Base-by-base conservation (phyloP, 2,329 filamentous ascomycete species). In the Metarhizium anisopliae region DNA sequence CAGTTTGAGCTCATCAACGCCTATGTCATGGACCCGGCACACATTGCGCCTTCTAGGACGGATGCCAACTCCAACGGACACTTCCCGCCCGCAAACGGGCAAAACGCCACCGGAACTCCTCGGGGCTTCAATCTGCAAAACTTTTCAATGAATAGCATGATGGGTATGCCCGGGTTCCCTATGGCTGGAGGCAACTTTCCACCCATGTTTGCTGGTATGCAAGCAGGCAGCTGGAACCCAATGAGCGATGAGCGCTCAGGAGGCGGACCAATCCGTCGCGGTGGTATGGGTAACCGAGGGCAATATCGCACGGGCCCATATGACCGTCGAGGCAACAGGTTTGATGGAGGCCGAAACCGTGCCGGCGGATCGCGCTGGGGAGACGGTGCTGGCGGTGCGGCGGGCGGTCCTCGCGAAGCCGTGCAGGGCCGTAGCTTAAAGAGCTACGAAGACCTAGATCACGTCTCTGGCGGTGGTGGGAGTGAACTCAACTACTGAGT, bases 361-460 rank as follows among this genome's bases (percentile, higher is more conserved):
- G 68, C 72, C 50, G 76, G 79, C 54, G 64, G 73, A 63, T 83
- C 83, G 38, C 78, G 84, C 61, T 89, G 86, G 81, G 86, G 87
- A 47, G 88, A 90, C 60, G 87, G 86, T 30, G 88, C 89, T 51
- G 87, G 88, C 43, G 87, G 82, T 29, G 84, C 87, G 38, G 85
- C 87, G 2, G 86, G 92, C 58, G 92, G 91, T 0, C 93, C 94
- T 20, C 83, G 89, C 20, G 92, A 97, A 72, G 93, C 94, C 11
- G 91, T 95, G 1, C 90, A 95, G 62, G 94, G 94, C 5, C 84
- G 94, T 56, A 96, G 89, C 59, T 75, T 99, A 61, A 96, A 95
- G 80, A 96, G 90, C 70, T 99, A 99, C 68, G 95, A 99, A 71
- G 94, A 99, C 68, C 77, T 99, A 29, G 94, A 99, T 74, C 93